These are phyloP conservation scores for Amylocarpus encephaloides DNA, from an alignment of 2,329 filamentous ascomycete species.

Conservation along the genomic window DNA sequence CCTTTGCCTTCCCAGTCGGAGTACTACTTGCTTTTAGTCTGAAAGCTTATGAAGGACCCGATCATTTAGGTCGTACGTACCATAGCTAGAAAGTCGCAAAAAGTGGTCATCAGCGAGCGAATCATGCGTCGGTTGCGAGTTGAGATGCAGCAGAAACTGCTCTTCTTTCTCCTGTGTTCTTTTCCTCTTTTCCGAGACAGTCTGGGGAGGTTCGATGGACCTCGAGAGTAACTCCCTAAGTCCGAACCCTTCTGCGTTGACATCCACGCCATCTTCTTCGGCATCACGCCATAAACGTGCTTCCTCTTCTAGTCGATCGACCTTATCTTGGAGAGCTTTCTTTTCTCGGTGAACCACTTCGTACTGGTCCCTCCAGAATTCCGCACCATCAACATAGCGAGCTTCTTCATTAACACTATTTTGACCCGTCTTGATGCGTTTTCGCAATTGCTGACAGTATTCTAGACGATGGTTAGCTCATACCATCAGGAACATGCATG, in stretches of 20 bases:
- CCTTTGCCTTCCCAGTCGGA: slow-evolving; percentile 12
- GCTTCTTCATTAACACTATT: slow-evolving; percentile 2
- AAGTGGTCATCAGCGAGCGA: slow-evolving; percentile 6
- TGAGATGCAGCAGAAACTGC: background rate
- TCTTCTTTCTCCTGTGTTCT: slow-evolving; percentile 2
- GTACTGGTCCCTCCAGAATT: slow-evolving; percentile 28
- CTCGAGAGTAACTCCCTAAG: too few relatives aligned
- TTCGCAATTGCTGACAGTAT: slow-evolving; percentile 20
- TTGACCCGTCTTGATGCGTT: slow-evolving; percentile 13
- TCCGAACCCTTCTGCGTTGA: background rate
- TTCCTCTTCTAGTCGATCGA: slow-evolving; percentile 15
- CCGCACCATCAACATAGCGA: slow-evolving; percentile 24
- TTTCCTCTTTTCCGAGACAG: slow-evolving; percentile 6
- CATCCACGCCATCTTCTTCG: background rate
- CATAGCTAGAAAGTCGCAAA: slow-evolving; percentile 13
- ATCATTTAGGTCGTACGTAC: slow-evolving; percentile 6
- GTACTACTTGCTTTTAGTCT: slow-evolving; percentile 7
- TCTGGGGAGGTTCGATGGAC: too few relatives aligned
- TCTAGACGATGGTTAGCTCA: slow-evolving; percentile 18
- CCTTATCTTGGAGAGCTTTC: slow-evolving; percentile 19
- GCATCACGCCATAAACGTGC: slow-evolving; percentile 5
- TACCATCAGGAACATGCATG: background rate
- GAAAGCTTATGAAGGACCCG: too few relatives aligned
- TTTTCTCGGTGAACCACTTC: slow-evolving; percentile 19
- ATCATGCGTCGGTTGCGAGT: background rate